These are phyloP conservation scores for Aspergillus sergii DNA, from an alignment of 2,329 filamentous ascomycete genomes.

Conservation along the genomic window DNA sequence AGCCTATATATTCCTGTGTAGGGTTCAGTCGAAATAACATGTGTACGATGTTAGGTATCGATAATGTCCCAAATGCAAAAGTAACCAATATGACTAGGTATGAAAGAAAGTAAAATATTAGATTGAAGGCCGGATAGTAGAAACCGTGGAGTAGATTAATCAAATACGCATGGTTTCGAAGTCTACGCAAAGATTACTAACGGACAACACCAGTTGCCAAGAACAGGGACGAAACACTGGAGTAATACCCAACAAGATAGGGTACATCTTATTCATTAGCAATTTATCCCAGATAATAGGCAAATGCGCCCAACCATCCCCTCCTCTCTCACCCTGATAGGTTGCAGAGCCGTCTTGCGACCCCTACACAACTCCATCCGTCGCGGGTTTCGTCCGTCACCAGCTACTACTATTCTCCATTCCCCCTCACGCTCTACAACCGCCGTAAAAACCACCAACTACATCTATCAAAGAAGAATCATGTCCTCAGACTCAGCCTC, in stretches of 20 bases:
- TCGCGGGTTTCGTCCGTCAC: background rate
- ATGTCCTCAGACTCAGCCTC: conserved; percentile 26
- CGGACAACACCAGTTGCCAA: background rate
- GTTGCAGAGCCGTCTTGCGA: conserved; percentile 1
- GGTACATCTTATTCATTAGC: background rate
- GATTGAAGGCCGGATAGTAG: background rate
- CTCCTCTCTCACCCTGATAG: background rate
- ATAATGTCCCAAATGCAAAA: background rate
- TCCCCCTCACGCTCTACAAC: background rate
- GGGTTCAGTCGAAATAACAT: no score
- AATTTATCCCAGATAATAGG: background rate
- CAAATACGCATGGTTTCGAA: no score
- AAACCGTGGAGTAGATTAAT: background rate
- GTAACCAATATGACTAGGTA: background rate
- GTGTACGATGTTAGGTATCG: no score
- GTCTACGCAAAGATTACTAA: conserved; percentile 1
- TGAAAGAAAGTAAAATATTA: background rate
- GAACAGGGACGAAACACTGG: background rate
- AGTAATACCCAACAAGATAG: background rate
- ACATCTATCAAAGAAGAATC: conserved; percentile 4
- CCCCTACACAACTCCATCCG: background rate
- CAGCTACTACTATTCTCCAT: background rate
- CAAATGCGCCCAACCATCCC: conserved; percentile 4
- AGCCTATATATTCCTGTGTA: background rate
- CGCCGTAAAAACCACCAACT: background rate